A percentile compares a stretch with the other conserved stretches of the same genome.
phyloP scores from a whole-genome alignment of 192 early-diverging fungal species.

The Podila horticola region DNA sequence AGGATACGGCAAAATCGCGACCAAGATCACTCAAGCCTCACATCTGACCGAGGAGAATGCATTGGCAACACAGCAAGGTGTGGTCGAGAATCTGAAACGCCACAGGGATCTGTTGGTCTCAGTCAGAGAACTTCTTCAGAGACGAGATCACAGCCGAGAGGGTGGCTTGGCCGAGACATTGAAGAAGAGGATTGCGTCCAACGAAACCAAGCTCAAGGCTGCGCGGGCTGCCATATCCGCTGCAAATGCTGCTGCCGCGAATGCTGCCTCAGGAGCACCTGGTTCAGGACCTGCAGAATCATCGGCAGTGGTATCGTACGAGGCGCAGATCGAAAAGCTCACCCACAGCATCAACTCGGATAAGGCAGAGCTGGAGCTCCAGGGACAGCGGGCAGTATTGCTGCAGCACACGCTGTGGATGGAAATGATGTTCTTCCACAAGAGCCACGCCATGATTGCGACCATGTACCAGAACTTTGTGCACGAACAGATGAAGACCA shows the following conservation, averaged over 20 bases:
- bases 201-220: constrained; percentile 61
- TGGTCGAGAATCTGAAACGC: constrained; percentile 71
- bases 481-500: constrained; percentile 64
- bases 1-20: constrained; percentile 59
- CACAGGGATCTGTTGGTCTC: constrained; percentile 74
- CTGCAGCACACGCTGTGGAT: constrained; percentile 65
- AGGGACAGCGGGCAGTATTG: constrained; percentile 56
- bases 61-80: constrained; percentile 51
- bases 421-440: constrained; percentile 69
- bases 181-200: constrained; percentile 62
- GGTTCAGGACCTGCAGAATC: constrained; percentile 27
- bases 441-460: constrained; percentile 65
- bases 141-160: constrained; percentile 58
- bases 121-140: constrained; percentile 63
- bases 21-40: constrained; percentile 56
- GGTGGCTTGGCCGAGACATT: constrained; percentile 59
- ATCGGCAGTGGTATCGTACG: constrained; percentile 15
- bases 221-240: constrained; percentile 48
- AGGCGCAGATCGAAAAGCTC: constrained; percentile 43
- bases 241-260: constrained; percentile 16
- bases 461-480: constrained; percentile 70
- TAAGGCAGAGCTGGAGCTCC: constrained; percentile 56
- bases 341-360: constrained; percentile 55
- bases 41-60: constrained; percentile 56
- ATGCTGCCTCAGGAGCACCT: constrained; percentile 50